phyloP scores from a whole-genome alignment of 345 rosid genomes.

The Zanthoxylum bungeanum region DNA sequence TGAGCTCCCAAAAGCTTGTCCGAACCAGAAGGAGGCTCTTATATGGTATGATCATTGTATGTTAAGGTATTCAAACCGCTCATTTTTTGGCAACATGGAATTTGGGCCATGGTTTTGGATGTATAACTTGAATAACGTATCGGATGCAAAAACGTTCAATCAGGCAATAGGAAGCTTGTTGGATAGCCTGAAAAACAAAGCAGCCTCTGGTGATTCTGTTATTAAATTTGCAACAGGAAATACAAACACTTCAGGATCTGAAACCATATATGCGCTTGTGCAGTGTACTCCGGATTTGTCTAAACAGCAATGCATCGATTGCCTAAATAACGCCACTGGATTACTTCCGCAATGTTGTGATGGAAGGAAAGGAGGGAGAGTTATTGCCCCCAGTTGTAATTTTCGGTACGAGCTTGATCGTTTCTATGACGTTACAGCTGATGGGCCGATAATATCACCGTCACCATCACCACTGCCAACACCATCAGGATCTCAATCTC shows the following conservation, averaged over 20 bases:
- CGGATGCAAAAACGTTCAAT: conserved; percentile 10
- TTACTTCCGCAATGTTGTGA: background rate
- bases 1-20: conserved; percentile 17
- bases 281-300: conserved; percentile 46
- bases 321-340: conserved; percentile 3
- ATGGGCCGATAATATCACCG: background rate
- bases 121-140: background rate
- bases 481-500: background rate
- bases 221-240: conserved; percentile 33
- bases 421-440: background rate
- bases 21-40: conserved; percentile 26
- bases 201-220: conserved; percentile 26
- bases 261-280: conserved; percentile 22
- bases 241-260: background rate
- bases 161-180: background rate
- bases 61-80: conserved; percentile 37
- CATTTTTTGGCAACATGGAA: conserved; percentile 23
- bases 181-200: conserved; percentile 3
- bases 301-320: conserved; percentile 9
- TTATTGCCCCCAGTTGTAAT: conserved; percentile 11
- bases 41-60: conserved; percentile 38
- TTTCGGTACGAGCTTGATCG: background rate
- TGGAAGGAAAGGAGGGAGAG: conserved; percentile 9
- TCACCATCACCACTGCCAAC: background rate
- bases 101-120: background rate